Evolutionary conservation across 345 rosid genomes (phyloP).

Genomic region (Salix caprea): DNA sequence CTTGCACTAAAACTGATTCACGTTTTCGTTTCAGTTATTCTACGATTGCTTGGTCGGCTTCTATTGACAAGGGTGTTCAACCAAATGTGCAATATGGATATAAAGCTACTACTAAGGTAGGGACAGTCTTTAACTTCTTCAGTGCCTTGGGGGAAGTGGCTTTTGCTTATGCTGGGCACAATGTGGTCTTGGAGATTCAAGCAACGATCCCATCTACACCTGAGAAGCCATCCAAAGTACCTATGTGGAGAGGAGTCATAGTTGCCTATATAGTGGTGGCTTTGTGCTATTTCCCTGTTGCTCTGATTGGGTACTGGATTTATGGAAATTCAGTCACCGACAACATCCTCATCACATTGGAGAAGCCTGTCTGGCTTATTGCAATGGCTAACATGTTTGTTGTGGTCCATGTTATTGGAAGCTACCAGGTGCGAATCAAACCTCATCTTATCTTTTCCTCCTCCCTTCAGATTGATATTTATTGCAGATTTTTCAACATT

Average conservation of each 20-base stretch:
- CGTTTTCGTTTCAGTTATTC: conserved; percentile 17
- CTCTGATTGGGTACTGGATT: conserved; percentile 27
- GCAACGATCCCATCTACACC: conserved; percentile 36
- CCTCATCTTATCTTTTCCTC: background rate
- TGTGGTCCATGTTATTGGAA: conserved; percentile 32
- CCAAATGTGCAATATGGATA: conserved; percentile 27
- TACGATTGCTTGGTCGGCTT: conserved; percentile 29
- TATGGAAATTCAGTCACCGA: conserved; percentile 24
- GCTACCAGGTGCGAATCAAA: conserved; percentile 23
- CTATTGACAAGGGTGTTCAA: conserved; percentile 28
- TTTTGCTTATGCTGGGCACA: conserved; percentile 35
- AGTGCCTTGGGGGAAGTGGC: conserved; percentile 30
- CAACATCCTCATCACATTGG: conserved; percentile 27
- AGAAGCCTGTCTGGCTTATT: conserved; percentile 30
- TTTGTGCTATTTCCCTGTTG: conserved; percentile 34
- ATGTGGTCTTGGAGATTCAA: conserved; percentile 35
- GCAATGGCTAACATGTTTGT: conserved; percentile 32
- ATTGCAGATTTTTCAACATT: background rate
- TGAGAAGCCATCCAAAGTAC: conserved; percentile 30
- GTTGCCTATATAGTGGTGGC: conserved; percentile 33
- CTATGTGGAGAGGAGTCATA: conserved; percentile 34
- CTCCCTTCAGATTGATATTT: background rate
- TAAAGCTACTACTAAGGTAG: conserved; percentile 8
- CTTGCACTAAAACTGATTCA: background rate
- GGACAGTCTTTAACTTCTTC: conserved; percentile 24